Evolutionary conservation across 208 protist genomes (phyloP).

Genomic region (Trichomonas tenax): DNA sequence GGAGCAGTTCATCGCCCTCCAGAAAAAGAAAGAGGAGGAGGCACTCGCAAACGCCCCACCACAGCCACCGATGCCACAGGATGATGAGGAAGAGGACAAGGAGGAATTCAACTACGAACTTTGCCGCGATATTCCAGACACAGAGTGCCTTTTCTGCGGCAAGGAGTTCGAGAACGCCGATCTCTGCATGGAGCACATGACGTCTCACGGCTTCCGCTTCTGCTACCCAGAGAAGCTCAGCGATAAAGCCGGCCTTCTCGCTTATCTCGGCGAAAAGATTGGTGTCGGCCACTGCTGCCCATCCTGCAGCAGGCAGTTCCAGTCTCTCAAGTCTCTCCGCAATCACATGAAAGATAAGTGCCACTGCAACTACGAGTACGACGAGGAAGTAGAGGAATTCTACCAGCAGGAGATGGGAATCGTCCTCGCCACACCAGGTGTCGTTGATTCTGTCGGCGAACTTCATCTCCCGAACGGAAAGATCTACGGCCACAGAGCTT

Average conservation of each 20-base stretch:
- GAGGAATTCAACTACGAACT: neutral
- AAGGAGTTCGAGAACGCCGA: neutral
- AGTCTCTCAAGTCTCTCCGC: neutral
- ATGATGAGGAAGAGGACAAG: neutral
- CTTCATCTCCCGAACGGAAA: constrained; percentile 4
- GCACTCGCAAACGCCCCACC: neutral
- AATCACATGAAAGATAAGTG: neutral
- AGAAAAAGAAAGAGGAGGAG: neutral
- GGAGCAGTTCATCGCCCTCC: neutral
- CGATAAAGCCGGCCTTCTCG: neutral
- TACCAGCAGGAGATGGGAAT: neutral
- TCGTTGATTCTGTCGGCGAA: neutral
- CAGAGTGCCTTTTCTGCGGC: neutral
- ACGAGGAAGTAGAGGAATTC: neutral
- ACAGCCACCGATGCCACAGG: neutral
- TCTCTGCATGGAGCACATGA: neutral
- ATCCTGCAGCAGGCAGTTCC: neutral
- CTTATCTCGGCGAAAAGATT: constrained; percentile 3
- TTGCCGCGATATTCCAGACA: constrained; percentile 1
- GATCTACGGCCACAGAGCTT: neutral
- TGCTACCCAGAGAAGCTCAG: neutral
- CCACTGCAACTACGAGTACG: neutral
- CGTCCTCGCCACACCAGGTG: too few species aligned
- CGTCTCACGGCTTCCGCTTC: neutral
- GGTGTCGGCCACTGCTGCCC: neutral